A percentile compares a stretch with the other conserved stretches of the same genome.
Evolutionary conservation across 805 yeast genomes (phyloP).

Genomic region (Myxozyma kluyveri): DNA sequence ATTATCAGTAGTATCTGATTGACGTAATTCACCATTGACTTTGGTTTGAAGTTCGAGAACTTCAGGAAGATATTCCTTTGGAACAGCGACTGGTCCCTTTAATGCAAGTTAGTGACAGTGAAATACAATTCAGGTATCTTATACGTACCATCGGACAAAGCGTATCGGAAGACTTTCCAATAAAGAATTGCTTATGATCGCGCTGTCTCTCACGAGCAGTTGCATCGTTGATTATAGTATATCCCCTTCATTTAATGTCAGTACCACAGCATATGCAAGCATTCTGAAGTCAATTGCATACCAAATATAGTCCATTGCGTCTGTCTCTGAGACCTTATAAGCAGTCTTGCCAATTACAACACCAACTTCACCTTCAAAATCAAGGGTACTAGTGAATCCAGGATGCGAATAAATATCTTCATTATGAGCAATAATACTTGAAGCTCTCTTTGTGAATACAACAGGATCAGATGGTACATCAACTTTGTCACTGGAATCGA

Average conservation of each 20-base stretch:
- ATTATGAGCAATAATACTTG: constrained; percentile 16
- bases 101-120: background rate
- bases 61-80: constrained; percentile 33
- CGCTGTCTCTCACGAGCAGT: constrained; percentile 45
- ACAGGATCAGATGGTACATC: constrained; percentile 21
- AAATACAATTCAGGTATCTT: background rate
- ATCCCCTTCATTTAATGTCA: constrained; percentile 39
- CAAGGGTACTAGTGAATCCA: constrained; percentile 35
- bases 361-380: constrained; percentile 55
- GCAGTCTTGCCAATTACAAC: constrained; percentile 52
- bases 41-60: constrained; percentile 41
- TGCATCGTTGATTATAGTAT: constrained; percentile 53
- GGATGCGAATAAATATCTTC: constrained; percentile 17
- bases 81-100: constrained; percentile 25
- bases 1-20: constrained; percentile 47
- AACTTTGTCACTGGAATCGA: constrained; percentile 24
- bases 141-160: constrained; percentile 17
- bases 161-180: constrained; percentile 22
- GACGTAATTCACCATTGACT: constrained; percentile 51
- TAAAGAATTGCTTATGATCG: constrained; percentile 21
- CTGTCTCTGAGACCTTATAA: constrained; percentile 42
- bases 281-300: background rate
- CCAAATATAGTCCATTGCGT: constrained; percentile 48
- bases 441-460: constrained; percentile 16
- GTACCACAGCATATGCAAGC: background rate